Evolutionary conservation across 2,329 filamentous ascomycete genomes (phyloP), one percentile per base, ranked within the genome.

Genomic region (Penicillium sp.): DNA sequence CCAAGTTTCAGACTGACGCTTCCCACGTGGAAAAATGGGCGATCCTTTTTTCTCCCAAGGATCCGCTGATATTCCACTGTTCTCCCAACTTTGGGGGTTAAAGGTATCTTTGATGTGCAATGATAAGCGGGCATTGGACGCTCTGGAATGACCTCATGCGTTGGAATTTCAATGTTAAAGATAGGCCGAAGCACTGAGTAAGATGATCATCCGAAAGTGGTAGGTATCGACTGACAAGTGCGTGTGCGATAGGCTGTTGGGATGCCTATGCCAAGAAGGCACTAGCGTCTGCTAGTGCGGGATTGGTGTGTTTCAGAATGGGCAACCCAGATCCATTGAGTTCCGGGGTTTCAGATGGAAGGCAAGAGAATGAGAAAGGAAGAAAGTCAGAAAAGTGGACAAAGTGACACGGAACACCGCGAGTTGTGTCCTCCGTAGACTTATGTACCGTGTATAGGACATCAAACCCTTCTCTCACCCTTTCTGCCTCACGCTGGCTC

Each of bases 301-400:
- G 47, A 33, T 58, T 69, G 67, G 67, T 50, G 67, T 67, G 69
- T 71, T 71, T 71, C 69, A 71, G 56, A 61, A 55, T 58, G 43
- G 54, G 39, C 39, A 42, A 42, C 39, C 56, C 55, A 65, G 62
- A 62, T 65, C 59, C 62, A 61, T 58, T 54, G 49, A 16, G 42
- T 52, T 58, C 51, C 54, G 59, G 61, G 60, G 67, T 71, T 71
- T 71, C 68, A 71, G 60, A 59, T 62, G 60, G 29, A 14, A 31
- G 29, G 33, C 48, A 49, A 33, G 13, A 37, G 16, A 37, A 3
- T 35, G 4, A 35, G 33, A 19, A 19, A 2, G 37, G 9, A 2
- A 39, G 16, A 39, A 19, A 39, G 37, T 16, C 8, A 16, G 7
- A 29, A 29, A 29, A 37, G 33, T 13, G 16, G 33, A 37, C 19